phyloP scores from a whole-genome alignment of 306 rosid genomes.

The Carpinus fangiana region DNA sequence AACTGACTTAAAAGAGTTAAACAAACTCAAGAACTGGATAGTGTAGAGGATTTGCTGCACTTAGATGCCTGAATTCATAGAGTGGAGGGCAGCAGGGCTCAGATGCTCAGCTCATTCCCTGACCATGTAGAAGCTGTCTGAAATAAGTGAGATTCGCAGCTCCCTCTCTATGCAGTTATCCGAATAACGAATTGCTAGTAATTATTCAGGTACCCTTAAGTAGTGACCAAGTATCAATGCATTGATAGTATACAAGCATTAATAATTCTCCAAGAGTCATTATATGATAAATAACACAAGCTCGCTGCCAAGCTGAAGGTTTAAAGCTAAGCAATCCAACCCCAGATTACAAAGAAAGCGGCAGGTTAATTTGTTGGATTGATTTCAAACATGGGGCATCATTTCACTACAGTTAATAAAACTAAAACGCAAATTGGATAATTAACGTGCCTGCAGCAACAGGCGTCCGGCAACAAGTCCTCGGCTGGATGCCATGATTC shows the following conservation, averaged over 20 bases:
- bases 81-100: too few species aligned
- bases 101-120: too few species aligned
- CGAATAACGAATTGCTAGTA: too few species aligned
- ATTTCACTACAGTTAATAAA: not conserved
- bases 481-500: slow-evolving; percentile 93
- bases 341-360: not conserved
- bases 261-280: not conserved
- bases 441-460: slow-evolving; percentile 53
- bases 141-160: too few species aligned
- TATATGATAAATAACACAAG: not conserved
- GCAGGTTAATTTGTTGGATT: not conserved
- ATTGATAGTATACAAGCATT: not conserved
- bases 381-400: not conserved
- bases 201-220: too few species aligned
- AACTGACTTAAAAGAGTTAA: not conserved
- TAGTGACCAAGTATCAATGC: not conserved
- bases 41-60: too few species aligned
- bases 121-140: too few species aligned
- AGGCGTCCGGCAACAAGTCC: slow-evolving; percentile 86
- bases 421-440: not conserved
- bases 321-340: not conserved
- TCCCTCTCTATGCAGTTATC: too few species aligned
- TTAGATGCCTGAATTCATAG: too few species aligned
- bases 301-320: not conserved
- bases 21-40: not conserved